Evolutionary conservation across 768 basidiomycete genomes (phyloP), one percentile per base, ranked within the genome.

Genomic region (Zangia roseola): DNA sequence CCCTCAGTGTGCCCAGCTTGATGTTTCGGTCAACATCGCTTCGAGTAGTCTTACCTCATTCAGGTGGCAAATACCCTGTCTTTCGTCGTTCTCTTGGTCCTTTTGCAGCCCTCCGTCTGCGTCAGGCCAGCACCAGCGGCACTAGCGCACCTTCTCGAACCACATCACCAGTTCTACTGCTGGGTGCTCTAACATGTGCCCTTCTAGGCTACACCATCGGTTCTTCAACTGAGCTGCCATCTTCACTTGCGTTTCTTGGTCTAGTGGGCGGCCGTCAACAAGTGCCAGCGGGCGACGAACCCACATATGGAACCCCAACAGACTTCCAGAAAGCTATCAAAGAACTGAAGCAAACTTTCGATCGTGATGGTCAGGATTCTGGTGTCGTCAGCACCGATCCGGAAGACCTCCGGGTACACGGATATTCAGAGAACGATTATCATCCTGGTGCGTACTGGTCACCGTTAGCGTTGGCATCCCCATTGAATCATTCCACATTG

Each of bases 241-340:
- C 52, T 12, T 49, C 43, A 4, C 20, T 54, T 1, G 38, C 26
- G 16, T 33, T 40, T 35, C 38, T 61, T 34, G 53, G 50, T 28
- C 30, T 53, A n/a, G n/a, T n/a, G n/a, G n/a, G n/a, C 19, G 20
- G 35, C 31, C 45, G 24, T n/a, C 40, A 2, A 7, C 47, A 35
- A 35, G 19, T 23, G 36, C 24, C 46, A 28, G 13, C 35, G 7
- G 54, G 51, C 6, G 45, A 43, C 13, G 30, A 69, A 40, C 65
- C 68, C 6, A 58, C 57, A 14, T 85, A 80, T 54, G 85, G 81
- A 12, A 69, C 79, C 9, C 68, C 72, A 1, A 56, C 70, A 17
- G 86, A 86, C 44, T 81, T 84, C 52, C 53, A 71, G 39, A 56
- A 64, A 4, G 83, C 82, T 1, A 78, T 86, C 31, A 56, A 61